These are phyloP conservation scores for Aspergillus pseudotamarii DNA, from an alignment of 2,329 filamentous ascomycete species.

Conservation along the genomic window DNA sequence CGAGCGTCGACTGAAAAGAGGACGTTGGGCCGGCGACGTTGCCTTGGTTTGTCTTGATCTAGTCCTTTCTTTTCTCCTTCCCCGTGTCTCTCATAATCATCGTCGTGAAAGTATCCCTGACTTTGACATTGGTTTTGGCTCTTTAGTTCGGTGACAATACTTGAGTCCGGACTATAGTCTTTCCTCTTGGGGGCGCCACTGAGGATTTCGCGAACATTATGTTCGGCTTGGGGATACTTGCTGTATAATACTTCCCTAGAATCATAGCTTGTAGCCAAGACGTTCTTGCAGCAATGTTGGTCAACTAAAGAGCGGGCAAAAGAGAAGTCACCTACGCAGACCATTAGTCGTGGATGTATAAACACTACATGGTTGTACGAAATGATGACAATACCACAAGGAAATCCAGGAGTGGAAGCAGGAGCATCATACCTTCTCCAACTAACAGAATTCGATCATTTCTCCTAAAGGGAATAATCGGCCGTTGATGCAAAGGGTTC, in stretches of 20 bases:
- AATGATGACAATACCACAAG: not conserved
- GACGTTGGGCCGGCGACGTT: constrained; percentile 29
- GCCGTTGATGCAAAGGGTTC: constrained; percentile 28
- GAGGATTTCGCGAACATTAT: constrained; percentile 49
- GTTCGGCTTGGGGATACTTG: constrained; percentile 74
- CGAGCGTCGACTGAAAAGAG: constrained; percentile 49
- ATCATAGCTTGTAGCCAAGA: constrained; percentile 51
- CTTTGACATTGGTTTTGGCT: constrained; percentile 18
- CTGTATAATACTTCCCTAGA: constrained; percentile 53
- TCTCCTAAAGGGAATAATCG: constrained; percentile 44
- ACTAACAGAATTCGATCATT: constrained; percentile 47
- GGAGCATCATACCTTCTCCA: constrained; percentile 44
- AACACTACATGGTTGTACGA: not conserved
- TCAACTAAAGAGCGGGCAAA: constrained; percentile 48
- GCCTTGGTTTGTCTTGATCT: constrained; percentile 4
- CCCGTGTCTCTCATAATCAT: not conserved
- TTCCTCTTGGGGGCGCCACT: not conserved
- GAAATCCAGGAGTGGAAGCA: not conserved
- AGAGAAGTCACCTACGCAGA: constrained; percentile 49
- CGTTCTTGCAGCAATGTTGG: constrained; percentile 43
- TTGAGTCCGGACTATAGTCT: constrained; percentile 3
- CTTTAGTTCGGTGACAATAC: constrained; percentile 9
- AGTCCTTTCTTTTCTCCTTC: not conserved
- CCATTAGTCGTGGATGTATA: not conserved
- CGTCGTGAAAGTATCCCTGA: not conserved